Evolutionary conservation across 2,329 filamentous ascomycete species (phyloP).

Genomic region (Diaporthe aspalathi): DNA sequence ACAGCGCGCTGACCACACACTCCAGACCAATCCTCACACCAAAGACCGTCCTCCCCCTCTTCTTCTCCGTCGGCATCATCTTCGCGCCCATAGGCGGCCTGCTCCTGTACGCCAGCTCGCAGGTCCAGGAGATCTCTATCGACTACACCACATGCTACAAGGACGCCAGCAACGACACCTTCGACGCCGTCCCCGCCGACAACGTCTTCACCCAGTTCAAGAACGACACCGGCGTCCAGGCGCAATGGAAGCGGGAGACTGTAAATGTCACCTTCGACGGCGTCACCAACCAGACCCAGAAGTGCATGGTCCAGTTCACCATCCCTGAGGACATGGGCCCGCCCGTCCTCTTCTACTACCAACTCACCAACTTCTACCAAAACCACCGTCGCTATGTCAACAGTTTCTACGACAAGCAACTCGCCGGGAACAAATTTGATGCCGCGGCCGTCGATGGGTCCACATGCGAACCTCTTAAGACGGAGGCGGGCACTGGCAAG

Average conservation of each 20-base stretch:
- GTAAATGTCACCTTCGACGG: slow-evolving; percentile 56
- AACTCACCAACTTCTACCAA: slow-evolving; percentile 97
- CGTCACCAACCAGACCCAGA: slow-evolving; percentile 51
- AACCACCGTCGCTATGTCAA: slow-evolving; percentile 97
- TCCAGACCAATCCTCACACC: slow-evolving; percentile 92
- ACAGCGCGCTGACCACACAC: slow-evolving; percentile 37
- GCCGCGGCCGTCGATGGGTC: slow-evolving; percentile 74
- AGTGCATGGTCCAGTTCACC: slow-evolving; percentile 82
- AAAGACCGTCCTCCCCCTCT: slow-evolving; percentile 90
- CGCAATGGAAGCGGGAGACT: slow-evolving; percentile 57
- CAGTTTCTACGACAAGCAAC: slow-evolving; percentile 84
- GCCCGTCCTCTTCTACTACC: slow-evolving; percentile 93
- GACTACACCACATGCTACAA: slow-evolving; percentile 85
- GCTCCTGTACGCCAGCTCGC: slow-evolving; percentile 84
- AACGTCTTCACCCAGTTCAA: slow-evolving; percentile 80
- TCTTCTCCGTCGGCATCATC: slow-evolving; percentile 90
- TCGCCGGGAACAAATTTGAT: slow-evolving; percentile 71
- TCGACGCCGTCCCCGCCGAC: slow-evolving; percentile 64
- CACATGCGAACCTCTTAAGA: slow-evolving; percentile 79
- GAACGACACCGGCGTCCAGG: slow-evolving; percentile 53
- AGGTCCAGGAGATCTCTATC: slow-evolving; percentile 91
- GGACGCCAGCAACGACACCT: slow-evolving; percentile 61
- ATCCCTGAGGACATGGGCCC: slow-evolving; percentile 83
- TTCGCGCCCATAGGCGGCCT: slow-evolving; percentile 93
- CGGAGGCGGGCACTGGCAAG: slow-evolving; percentile 63